These are phyloP conservation scores for Ballota nigra DNA, from an alignment of 257 asterid genomes.

Conservation along the genomic window DNA sequence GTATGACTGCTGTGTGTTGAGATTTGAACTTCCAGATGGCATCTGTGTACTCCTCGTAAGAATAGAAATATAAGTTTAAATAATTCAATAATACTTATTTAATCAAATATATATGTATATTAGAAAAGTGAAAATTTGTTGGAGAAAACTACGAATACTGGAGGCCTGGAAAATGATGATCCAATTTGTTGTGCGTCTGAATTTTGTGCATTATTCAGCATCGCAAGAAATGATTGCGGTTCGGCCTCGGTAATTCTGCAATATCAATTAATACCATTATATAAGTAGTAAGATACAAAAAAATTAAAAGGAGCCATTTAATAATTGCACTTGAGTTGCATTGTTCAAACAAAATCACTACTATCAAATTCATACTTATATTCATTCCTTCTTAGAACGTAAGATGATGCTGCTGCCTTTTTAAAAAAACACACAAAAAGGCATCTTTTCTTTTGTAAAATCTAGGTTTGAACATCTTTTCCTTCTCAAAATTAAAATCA, in stretches of 20 bases:
- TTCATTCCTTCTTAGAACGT: no score
- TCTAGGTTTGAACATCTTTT: no score
- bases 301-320: background rate
- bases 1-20: background rate
- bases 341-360: no score
- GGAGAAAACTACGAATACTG: conserved; percentile 3
- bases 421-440: no score
- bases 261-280: background rate
- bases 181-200: background rate
- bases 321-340: no score
- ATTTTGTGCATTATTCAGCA: background rate
- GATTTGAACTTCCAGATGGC: background rate
- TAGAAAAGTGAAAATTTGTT: background rate
- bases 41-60: background rate
- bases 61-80: background rate
- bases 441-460: no score
- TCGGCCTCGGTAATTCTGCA: conserved; percentile 7
- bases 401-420: no score
- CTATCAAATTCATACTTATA: no score
- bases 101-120: background rate
- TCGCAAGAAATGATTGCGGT: background rate
- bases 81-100: background rate
- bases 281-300: background rate
- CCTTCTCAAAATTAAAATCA: no score
- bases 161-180: conserved; percentile 14